These are phyloP conservation scores for Penicillium cosmopolitanum DNA, from an alignment of 495 filamentous ascomycete genomes.

Conservation along the genomic window DNA sequence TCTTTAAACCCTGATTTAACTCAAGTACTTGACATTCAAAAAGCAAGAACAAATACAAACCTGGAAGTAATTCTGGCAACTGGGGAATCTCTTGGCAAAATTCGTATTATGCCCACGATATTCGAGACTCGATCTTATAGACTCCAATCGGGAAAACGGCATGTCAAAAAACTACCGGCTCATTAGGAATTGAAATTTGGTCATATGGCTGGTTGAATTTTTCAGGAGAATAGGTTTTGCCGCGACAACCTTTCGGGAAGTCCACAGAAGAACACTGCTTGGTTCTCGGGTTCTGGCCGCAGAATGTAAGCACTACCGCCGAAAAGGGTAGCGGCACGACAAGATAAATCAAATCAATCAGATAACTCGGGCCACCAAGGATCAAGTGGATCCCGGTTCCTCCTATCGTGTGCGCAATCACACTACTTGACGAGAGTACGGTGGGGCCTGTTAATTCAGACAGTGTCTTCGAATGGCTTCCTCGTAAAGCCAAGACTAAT, in stretches of 20 bases:
- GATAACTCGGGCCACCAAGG: constrained; percentile 12
- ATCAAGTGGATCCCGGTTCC: background rate
- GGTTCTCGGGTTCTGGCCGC: background rate
- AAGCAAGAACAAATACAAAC: no score
- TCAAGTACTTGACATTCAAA: no score
- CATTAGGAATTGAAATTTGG: background rate
- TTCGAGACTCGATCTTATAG: background rate
- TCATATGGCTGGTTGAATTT: background rate
- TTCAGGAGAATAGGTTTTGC: background rate
- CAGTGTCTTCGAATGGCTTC: background rate
- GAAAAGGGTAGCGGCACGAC: constrained; percentile 10
- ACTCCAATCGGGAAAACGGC: background rate
- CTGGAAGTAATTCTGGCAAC: no score
- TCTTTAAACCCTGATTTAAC: no score
- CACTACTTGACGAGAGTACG: background rate
- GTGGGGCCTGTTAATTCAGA: background rate
- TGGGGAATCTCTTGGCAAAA: no score
- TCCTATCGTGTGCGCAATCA: background rate
- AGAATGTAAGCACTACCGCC: constrained; percentile 3
- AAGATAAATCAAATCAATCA: constrained; percentile 21
- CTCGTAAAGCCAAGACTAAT: background rate
- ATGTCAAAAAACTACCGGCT: background rate
- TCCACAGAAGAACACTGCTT: background rate
- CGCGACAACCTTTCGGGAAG: background rate
- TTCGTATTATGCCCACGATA: no score